Base-by-base conservation (phyloP, 2,329 filamentous ascomycete species). In the Canariomyces notabilis region DNA sequence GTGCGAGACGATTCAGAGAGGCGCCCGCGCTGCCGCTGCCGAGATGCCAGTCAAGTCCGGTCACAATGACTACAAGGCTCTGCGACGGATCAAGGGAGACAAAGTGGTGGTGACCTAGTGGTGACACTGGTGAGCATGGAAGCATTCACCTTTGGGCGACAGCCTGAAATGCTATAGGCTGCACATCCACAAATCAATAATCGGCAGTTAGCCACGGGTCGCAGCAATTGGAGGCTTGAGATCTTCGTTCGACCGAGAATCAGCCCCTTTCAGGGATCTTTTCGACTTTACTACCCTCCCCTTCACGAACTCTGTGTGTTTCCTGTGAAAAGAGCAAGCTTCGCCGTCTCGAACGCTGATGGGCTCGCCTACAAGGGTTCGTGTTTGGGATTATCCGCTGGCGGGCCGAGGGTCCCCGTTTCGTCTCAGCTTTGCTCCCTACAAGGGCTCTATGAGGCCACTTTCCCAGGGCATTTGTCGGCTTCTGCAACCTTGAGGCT, bases 341-440 rank as follows among this genome's bases (percentile, higher is more conserved):
- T 48, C 36, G 43, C 46, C 49, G 32, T 44, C 58, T 60, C 59
- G 61, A 61, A 62, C 60, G 50, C 35, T 51, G 42, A 60, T 57
- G 59, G 59, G 52, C 54, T 55, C 50, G 49, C 48, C 49, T 49
- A 49, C 57, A 53, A 40, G 59, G 26, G 26, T 55, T 39, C 51
- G 48, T 46, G 63, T 65, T 62, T 64, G 54, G 59, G 54, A 51
- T 56, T 55, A 44, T 44, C 46, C 44, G 49, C 49, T 49, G 53
- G 55, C 57, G 57, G 61, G 55, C 56, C 56, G 58, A 55, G 57
- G 56, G n/a, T n/a, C 55, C 57, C 51, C 57, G 67, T 69, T 69
- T 70, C 67, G 68, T 51, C 54, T 56, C 45, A 48, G 23, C 46
- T 50, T 44, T 42, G 21, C 26, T 42, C 42, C 48, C 29, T 39